Evolutionary conservation across 768 basidiomycete species (phyloP), one percentile per base, ranked within the genome.

Genomic region (Auriculariales sp.): DNA sequence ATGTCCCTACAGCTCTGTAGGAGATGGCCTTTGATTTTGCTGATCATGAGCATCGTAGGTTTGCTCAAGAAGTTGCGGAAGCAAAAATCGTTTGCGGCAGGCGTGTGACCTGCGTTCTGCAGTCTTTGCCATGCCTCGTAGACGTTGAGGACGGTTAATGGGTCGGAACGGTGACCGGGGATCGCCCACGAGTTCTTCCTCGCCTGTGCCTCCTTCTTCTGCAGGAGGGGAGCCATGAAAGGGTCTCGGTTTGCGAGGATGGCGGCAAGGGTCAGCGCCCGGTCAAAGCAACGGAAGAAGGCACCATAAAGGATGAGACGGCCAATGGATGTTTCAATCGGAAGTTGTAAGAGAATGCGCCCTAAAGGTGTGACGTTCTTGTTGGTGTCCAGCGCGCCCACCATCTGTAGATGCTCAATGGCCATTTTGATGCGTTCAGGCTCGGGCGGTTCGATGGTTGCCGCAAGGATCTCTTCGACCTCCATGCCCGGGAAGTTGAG

Each of bases 201-300:
- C n/a, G 71, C 72, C 32, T 76, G 69, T 2, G 91, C 81, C 58
- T 88, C 76, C 7, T 63, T 60, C 64, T 85, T 88, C 49, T 82
- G 68, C 46, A 81, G 78, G 63, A 83, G 74, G 0, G 92, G 92
- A 0, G 82, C 77, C 50, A 93, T 63, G 71, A 95, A 97, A 4
- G 91, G 89, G 52, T 94, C 91, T 28, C 92, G 82, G 56, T 86
- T 85, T 12, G 86, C 79, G 55, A 95, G 66, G 57, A 95, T 83
- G 4, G 90, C 89, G n/a, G 93, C 92, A 46, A 95, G 74, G 4
- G 90, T 89, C 53, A 95, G 64, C 0, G 87, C 86, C 47, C 80
- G 75, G 61, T 92, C 86, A 33, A 97, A 70, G 64, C 92, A 95
- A 51, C 84, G 78, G 79, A 94, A 94, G 71, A 95, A 86, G 59